Base-by-base conservation (phyloP, 2,329 filamentous ascomycete species). In the Xylaria polymorpha region DNA sequence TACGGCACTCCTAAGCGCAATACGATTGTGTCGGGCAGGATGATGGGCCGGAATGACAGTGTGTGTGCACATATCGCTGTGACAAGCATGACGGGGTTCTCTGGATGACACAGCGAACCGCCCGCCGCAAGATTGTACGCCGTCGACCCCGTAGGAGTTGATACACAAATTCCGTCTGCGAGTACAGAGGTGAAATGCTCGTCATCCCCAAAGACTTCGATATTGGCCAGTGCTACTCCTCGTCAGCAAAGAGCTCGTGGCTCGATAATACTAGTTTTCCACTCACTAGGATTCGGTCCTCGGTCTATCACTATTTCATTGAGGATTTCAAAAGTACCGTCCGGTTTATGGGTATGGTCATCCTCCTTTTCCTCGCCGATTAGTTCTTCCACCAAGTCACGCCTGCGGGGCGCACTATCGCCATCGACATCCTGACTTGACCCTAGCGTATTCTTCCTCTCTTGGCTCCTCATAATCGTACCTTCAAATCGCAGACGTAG, bases 231-330 rank as follows among this genome's bases (percentile, higher is more conserved):
- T 63, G 94, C 92, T 94, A 73, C 9, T 25, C 20, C 9, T 37
- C 50, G 66, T 74, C 12, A 71, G 67, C 48, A 56, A 35, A 20
- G 53, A n/a, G 1, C 2, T 3, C 10, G 5, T 35, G 29, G 41
- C 29, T 50, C 59, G 68, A 61, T 20, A n/a, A 61, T 25, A 32
- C 12, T 29, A 12, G n/a, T 29, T 46, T 53, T 53, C 14, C 29
- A 85, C 90, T 83, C 83, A 94, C 92, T 97, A 55, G 95, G 90
- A 80, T 97, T 98, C 7, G 96, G 96, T 0, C 96, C 96, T 20
- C 96, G 88, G 77, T 99, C 96, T 37, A 98, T 89, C 9, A 99
- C 95, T n/a, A 98, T 90, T 79, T 99, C 96, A 76, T 99, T 99
- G 71, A 99, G 83, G 67, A 98, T 97, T 80, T 97, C 93, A 79